These are phyloP conservation scores for Laetiporus sulphureus DNA, from an alignment of 1,284 basidiomycete species.

Conservation along the genomic window DNA sequence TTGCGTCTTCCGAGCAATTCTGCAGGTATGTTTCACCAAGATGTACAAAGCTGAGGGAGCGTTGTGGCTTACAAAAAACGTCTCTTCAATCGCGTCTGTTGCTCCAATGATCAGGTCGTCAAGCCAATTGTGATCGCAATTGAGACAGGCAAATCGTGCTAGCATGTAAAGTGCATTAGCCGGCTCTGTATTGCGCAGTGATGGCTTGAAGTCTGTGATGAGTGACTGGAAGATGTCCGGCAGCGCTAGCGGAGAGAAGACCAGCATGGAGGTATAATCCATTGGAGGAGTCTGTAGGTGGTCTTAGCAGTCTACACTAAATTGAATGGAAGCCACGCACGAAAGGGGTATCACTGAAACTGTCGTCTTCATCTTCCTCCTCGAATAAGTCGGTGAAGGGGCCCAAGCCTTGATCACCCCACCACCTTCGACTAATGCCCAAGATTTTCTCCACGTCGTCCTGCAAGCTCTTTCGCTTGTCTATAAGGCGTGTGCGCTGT, in stretches of 20 bases:
- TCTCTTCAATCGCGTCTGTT: constrained; percentile 88
- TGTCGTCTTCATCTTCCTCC: constrained; percentile 38
- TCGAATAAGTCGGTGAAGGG: constrained; percentile 30
- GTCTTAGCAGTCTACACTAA: constrained; percentile 3
- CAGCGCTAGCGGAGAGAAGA: constrained; percentile 77
- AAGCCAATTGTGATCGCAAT: constrained; percentile 83
- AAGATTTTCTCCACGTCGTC: constrained; percentile 50
- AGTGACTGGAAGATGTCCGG: constrained; percentile 76
- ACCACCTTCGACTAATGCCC: constrained; percentile 56
- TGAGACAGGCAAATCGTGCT: constrained; percentile 81
- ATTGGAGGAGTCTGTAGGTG: constrained; percentile 45
- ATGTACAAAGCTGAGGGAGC: constrained; percentile 1
- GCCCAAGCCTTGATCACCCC: constrained; percentile 40
- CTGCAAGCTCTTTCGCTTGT: constrained; percentile 44
- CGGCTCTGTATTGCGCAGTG: constrained; percentile 67
- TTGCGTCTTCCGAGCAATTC: constrained; percentile 80
- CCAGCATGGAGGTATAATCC: constrained; percentile 83
- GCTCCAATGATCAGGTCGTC: constrained; percentile 90
- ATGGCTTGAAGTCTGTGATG: constrained; percentile 64
- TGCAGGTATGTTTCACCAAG: constrained; percentile 25
- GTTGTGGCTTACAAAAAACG: constrained; percentile 73
- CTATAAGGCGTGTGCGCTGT: constrained; percentile 48
- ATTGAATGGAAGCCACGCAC: constrained; percentile 41
- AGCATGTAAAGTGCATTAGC: constrained; percentile 81
- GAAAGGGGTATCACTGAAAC: constrained; percentile 33